These are phyloP conservation scores for Mortierella sp. DNA, from an alignment of 371 early-diverging fungal species.

Conservation along the genomic window DNA sequence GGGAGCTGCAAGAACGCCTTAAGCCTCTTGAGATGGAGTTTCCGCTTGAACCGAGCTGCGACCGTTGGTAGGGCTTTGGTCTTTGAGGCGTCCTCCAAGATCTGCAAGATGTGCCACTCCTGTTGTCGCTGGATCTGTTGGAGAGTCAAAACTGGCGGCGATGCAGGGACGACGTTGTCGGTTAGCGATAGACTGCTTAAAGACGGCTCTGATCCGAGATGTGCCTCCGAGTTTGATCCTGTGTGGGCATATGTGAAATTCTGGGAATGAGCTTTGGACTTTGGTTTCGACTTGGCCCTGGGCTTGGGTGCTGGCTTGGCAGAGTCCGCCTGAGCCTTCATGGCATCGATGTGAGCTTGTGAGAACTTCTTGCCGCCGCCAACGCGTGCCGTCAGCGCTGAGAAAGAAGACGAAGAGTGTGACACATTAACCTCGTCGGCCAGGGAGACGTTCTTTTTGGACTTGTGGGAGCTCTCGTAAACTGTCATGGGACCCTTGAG, in stretches of 20 bases:
- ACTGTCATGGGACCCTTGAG: conserved; percentile 30
- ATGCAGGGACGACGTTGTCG: conserved; percentile 11
- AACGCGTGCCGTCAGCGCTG: conserved; percentile 6
- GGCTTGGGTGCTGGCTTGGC: conserved; percentile 21
- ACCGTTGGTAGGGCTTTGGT: conserved; percentile 61
- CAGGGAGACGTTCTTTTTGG: conserved; percentile 52
- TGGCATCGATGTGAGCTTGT: conserved; percentile 48
- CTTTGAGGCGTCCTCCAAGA: conserved; percentile 64
- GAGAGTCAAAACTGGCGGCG: conserved; percentile 29
- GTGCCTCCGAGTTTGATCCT: not conserved
- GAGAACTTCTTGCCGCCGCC: conserved; percentile 55
- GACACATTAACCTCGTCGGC: conserved; percentile 29
- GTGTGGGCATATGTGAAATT: not conserved
- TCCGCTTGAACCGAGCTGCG: conserved; percentile 74
- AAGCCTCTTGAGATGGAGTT: conserved; percentile 68
- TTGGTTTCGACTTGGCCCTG: conserved; percentile 28
- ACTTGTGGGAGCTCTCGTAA: conserved; percentile 27
- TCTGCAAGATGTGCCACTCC: conserved; percentile 73
- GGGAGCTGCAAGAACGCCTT: conserved; percentile 75
- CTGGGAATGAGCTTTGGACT: conserved; percentile 11
- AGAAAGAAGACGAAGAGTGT: conserved; percentile 4
- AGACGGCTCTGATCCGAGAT: conserved; percentile 10
- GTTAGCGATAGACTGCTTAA: conserved; percentile 23
- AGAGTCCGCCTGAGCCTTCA: conserved; percentile 24
- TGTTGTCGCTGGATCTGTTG: conserved; percentile 61